phyloP scores from a whole-genome alignment of 176 grass and related monocot genomes.

The Carex parvula region DNA sequence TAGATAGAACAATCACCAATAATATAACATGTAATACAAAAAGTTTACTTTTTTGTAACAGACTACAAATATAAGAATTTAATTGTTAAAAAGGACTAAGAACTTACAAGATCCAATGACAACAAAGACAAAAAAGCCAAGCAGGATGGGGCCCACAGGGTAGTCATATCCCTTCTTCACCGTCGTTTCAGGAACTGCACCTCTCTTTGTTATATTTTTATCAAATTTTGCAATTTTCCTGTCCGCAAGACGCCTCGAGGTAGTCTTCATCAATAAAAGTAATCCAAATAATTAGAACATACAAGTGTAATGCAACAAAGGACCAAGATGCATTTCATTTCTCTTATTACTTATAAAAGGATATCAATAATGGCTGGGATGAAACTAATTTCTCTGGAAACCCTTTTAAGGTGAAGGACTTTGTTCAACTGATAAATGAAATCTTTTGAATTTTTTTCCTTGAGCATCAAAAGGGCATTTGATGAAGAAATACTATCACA shows the following conservation, averaged over 20 bases:
- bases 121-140: conserved; percentile 74
- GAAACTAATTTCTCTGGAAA: background rate
- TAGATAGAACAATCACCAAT: background rate
- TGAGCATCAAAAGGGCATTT: background rate
- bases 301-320: background rate
- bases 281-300: conserved; percentile 20
- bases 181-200: conserved; percentile 60
- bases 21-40: background rate
- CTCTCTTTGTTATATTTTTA: conserved; percentile 84
- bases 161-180: conserved; percentile 71
- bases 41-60: background rate
- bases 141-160: conserved; percentile 64
- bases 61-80: background rate
- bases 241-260: conserved; percentile 67
- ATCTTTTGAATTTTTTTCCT: background rate
- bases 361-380: background rate
- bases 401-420: background rate
- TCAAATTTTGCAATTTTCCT: conserved; percentile 68
- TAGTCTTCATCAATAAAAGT: conserved; percentile 45
- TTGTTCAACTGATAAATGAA: background rate
- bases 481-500: background rate
- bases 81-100: conserved; percentile 1
- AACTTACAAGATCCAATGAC: conserved; percentile 87
- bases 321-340: background rate
- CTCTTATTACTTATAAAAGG: background rate